Evolutionary conservation across 2,329 filamentous ascomycete species (phyloP), one percentile per base, ranked within the genome.

Genomic region (Chaetoscypha palmicola): DNA sequence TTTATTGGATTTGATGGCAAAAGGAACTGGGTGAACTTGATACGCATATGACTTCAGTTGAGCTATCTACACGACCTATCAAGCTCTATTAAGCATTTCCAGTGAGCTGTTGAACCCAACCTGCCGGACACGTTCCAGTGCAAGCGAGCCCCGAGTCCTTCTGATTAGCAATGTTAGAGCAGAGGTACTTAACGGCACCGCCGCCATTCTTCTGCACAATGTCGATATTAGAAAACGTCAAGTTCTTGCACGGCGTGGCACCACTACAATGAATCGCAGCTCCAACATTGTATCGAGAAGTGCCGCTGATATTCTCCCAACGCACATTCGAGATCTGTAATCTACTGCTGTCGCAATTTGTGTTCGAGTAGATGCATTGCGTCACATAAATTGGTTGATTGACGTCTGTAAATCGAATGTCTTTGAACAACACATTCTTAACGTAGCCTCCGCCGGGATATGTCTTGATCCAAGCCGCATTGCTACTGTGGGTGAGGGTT

Each of bases 271-370:
- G 44, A 17, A 50, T 50, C 1, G 44, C 48, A 2, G 48, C 48
- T 5, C 41, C 48, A 37, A 50, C 48, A 38, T 50, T 50, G 36
- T 47, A 47, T 19, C 72, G 76, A 2, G 72, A 75, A 16, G 70
- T 72, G 1, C 77, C 77, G 0, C 68, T 67, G 47, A 81, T 71
- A 53, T 79, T 79, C 54, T 79, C 67, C 49, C 81, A 80, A 0
- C 64, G 64, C 17, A 81, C 68, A 55, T 80, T 72, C 20, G 72
- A 75, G 43, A 81, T 71, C 53, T 79, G 72, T 52, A 80, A 74
- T 12, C 66, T 64, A 0, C 72, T 76, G 0, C 76, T 76, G 50
- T 75, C 16, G 65, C 48, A 5, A 69, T 68, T 55, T 64, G 51
- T 43, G 72, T 59, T 45, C 64, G 66, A 62, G 21, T 44, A 72